These are phyloP conservation scores for Cerioporus squamosus DNA, from an alignment of 1,284 basidiomycete species.

Conservation along the genomic window DNA sequence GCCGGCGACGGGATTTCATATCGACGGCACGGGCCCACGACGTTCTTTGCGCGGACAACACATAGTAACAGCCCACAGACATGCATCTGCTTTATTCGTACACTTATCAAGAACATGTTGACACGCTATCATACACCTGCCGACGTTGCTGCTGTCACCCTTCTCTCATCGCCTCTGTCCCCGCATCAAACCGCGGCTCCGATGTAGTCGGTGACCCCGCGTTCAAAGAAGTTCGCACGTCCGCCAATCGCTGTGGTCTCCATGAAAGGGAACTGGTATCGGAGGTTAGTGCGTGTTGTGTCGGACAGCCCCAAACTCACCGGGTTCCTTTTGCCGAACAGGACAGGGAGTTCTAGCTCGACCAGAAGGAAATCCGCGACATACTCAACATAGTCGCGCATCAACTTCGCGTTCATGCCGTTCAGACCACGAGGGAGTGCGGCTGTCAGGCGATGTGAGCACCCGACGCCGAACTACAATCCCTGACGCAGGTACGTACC, in stretches of 20 bases:
- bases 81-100: too few relatives aligned
- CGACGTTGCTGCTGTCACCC: too few relatives aligned
- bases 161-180: too few relatives aligned
- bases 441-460: neutral
- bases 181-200: neutral
- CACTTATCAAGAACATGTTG: too few relatives aligned
- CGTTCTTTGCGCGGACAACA: too few relatives aligned
- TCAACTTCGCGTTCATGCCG: slow-evolving; percentile 54
- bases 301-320: slow-evolving; percentile 30
- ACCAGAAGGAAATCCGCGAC: slow-evolving; percentile 69
- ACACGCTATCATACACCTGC: too few relatives aligned
- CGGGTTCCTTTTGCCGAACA: slow-evolving; percentile 29
- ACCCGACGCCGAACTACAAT: too few relatives aligned
- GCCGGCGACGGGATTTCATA: too few relatives aligned
- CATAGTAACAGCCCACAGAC: too few relatives aligned
- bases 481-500: neutral
- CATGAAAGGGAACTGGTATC: slow-evolving; percentile 56
- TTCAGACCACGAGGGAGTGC: slow-evolving; percentile 35
- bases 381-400: slow-evolving; percentile 71
- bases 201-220: neutral
- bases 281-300: neutral
- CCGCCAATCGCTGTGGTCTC: slow-evolving; percentile 65
- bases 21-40: too few relatives aligned
- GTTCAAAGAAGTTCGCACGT: slow-evolving; percentile 46
- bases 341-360: slow-evolving; percentile 62